Conservation (phyloP, 2,329 filamentous ascomycete species). For the Ophiosphaerella narmari region DNA sequence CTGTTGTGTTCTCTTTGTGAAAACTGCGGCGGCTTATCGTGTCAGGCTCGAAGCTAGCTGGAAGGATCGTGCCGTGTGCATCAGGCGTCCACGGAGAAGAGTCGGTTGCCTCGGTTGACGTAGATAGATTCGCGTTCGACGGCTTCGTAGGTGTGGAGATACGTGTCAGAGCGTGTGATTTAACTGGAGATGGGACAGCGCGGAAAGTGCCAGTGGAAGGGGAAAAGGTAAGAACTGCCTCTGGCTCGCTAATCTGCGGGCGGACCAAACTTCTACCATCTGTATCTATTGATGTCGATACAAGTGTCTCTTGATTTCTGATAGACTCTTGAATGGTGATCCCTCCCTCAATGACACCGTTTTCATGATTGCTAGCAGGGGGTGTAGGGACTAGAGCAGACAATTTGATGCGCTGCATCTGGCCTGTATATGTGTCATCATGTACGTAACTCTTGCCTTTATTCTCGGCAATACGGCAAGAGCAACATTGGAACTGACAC, state of each 20-base stretch:
- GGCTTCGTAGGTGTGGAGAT: conserved; percentile 17
- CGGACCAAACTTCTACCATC: too few relatives aligned
- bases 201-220: conserved; percentile 47
- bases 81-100: conserved; percentile 32
- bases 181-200: conserved; percentile 36
- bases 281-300: conserved; percentile 13
- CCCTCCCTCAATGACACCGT: conserved; percentile 41
- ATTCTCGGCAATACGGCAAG: conserved; percentile 55
- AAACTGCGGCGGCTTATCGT: conserved; percentile 1
- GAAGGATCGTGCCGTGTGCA: conserved; percentile 22
- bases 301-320: conserved; percentile 23
- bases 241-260: conserved; percentile 11
- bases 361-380: conserved; percentile 65
- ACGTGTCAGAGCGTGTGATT: conserved; percentile 17
- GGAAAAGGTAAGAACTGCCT: conserved; percentile 39
- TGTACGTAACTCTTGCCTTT: conserved; percentile 47
- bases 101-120: conserved; percentile 22
- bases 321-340: conserved; percentile 26
- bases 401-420: conserved; percentile 47
- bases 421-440: conserved; percentile 39
- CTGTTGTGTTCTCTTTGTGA: conserved; percentile 19
- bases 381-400: conserved; percentile 63
- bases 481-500: conserved; percentile 70
- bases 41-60: conserved; percentile 9
- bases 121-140: conserved; percentile 14